Evolutionary conservation across 2,329 filamentous ascomycete species (phyloP), one percentile per base, ranked within the genome.

Genomic region (Niveomyces coronatus): DNA sequence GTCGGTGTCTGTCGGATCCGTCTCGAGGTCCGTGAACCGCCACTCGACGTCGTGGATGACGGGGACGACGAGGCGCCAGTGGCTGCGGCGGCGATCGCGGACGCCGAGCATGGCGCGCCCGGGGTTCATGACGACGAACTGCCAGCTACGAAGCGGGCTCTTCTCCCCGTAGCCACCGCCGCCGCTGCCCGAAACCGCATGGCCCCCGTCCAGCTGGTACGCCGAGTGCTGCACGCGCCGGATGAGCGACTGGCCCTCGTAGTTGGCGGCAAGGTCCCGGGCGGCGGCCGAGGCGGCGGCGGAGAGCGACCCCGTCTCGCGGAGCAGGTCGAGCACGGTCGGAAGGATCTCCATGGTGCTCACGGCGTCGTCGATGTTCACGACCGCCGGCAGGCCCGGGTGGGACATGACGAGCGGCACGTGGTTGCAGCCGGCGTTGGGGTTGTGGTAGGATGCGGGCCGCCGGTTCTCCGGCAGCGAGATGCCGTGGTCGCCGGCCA

Each of bases 231-330:
- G 9, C 11, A 52, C 47, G 11, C 17, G 22, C 13, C 57, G 55
- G 23, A 60, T 53, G 8, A 60, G 49, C 4, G 55, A 58, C 34
- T 59, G 54, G 5, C 57, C 57, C 31, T 60, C 57, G 27, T 58
- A 60, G 37, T 56, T 56, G 16, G 48, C 43, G 3, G 51, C 33
- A 9, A 60, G 48, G 28, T 58, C 54, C 1, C 40, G 43, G 1
- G 54, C 54, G n/a, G 52, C 50, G 7, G 40, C 30, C 15, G 41
- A 46, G n/a, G 52, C 52, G 14, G 47, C 44, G 2, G 47, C 36
- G 28, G 51, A 51, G 19, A 60, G 50, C 9, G 57, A 60, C 8
- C 50, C 53, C 5, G 52, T 56, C 39, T 57, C 53, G 28, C 53
- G 43, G 18, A 60, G 54, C 0, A 60, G 46, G 20, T 60, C 57